Evolutionary conservation across 108 stramenopile genomes (phyloP), one percentile per base, ranked within the genome.

Genomic region (Skeletonema marinoi): DNA sequence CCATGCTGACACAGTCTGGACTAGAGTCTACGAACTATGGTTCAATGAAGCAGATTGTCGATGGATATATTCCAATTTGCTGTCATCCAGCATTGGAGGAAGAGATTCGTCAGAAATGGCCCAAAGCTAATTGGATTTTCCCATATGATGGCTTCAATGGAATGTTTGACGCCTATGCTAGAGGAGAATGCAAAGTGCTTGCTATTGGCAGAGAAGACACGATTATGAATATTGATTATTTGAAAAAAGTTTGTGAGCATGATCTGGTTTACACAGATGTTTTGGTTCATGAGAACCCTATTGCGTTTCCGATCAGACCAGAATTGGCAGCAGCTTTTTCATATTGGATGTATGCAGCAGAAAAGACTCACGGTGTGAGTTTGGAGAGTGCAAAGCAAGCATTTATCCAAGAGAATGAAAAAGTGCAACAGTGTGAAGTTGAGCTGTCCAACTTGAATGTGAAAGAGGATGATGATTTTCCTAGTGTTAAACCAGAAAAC

Each of bases 171-270:
- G 77, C 69, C 17, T 78, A 78, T 56, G 36, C 30, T 64, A 63
- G 62, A 41, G 69, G 63, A 32, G 62, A 70, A 0, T 78, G 77
- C 50, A 32, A 51, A 16, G 77, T 65, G 1, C 31, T 78, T 46
- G 77, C 70, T 14, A 17, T 78, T 39, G 69, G 77, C 11, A 17
- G 48, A 44, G 69, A 70, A 54, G 69, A 78, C 56, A 70, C 68
- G 17, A 9, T 14, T 5, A 21, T 36, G 29, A 51, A 78, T 66
- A 19, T 21, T n/a, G 32, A 44, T 14, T 39, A 44, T 32, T 14
- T 78, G 63, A 41, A 51, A 16, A 39, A 10, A 21, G 51, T 70
- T 13, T 78, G 77, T 60, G 44, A 68, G 30, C 39, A 16, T 11
- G 44, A 59, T 0, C 75, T 78, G 10, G 77, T 78, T 10, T 78